Conservation (phyloP, 2,329 filamentous ascomycete genomes). For the Neodidymelliopsis sp. region DNA sequence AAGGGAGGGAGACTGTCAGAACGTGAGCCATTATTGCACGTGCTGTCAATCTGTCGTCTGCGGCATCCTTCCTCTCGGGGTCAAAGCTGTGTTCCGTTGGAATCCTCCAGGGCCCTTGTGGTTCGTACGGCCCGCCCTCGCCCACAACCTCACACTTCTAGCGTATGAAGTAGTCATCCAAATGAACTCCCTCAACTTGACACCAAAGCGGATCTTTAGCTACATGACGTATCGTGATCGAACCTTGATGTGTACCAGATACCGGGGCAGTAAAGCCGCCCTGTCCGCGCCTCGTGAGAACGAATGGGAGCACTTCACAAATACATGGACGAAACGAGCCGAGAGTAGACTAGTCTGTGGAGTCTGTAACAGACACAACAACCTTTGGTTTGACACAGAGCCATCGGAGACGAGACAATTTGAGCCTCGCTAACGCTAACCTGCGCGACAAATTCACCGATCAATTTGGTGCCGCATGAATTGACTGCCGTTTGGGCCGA, state of each 20-base stretch:
- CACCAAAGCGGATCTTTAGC: constrained; percentile 14
- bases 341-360: constrained; percentile 30
- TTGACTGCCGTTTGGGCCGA: constrained; percentile 34
- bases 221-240: constrained; percentile 24
- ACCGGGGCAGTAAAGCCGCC: constrained; percentile 31
- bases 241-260: constrained; percentile 29
- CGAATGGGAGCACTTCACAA: constrained; percentile 28
- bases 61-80: constrained; percentile 27
- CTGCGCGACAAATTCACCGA: constrained; percentile 27
- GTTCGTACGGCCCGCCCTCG: constrained; percentile 13
- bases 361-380: constrained; percentile 27
- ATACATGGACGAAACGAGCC: constrained; percentile 33
- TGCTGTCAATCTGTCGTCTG: constrained; percentile 27
- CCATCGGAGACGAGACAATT: constrained; percentile 23
- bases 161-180: constrained; percentile 21
- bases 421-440: constrained; percentile 25
- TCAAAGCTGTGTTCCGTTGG: constrained; percentile 23
- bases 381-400: constrained; percentile 33
- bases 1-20: constrained; percentile 19
- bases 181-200: constrained; percentile 23
- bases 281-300: constrained; percentile 23
- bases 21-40: not conserved
- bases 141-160: constrained; percentile 23
- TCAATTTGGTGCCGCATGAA: constrained; percentile 28
- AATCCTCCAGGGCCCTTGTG: constrained; percentile 16